Evolutionary conservation across 2,329 filamentous ascomycete genomes (phyloP).

Genomic region (Pseudohalonectria lignicola): DNA sequence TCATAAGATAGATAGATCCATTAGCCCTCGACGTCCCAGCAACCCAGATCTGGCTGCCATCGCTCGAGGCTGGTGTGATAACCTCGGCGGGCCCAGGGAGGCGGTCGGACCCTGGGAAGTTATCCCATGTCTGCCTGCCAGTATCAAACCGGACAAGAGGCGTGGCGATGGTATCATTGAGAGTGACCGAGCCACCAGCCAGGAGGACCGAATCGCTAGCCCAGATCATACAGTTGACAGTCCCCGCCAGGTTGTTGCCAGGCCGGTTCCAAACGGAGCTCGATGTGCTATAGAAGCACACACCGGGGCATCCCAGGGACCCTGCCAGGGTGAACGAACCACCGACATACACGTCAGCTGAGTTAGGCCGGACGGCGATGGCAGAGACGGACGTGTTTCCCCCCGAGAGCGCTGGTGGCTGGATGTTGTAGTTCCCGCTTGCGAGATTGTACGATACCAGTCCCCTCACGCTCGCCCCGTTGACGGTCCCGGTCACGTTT

Average conservation of each 20-base stretch:
- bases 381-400: slow-evolving; percentile 61
- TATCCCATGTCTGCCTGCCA: slow-evolving; percentile 54
- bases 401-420: slow-evolving; percentile 68
- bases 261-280: slow-evolving; percentile 70
- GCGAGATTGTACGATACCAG: slow-evolving; percentile 71
- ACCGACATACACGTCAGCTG: slow-evolving; percentile 70
- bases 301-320: slow-evolving; percentile 65
- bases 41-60: slow-evolving; percentile 70
- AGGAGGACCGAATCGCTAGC: slow-evolving; percentile 59
- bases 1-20: slow-evolving; percentile 67
- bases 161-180: slow-evolving; percentile 49
- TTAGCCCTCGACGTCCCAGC: slow-evolving; percentile 55
- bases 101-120: slow-evolving; percentile 43
- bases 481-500: slow-evolving; percentile 59
- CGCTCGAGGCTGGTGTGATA: slow-evolving; percentile 61
- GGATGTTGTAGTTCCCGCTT: slow-evolving; percentile 50
- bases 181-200: slow-evolving; percentile 64
- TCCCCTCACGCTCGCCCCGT: slow-evolving; percentile 53
- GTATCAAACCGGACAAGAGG: slow-evolving; percentile 66
- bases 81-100: slow-evolving; percentile 75
- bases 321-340: slow-evolving; percentile 79
- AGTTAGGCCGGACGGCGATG: slow-evolving; percentile 61
- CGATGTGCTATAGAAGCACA: slow-evolving; percentile 69
- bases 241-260: slow-evolving; percentile 60
- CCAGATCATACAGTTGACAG: slow-evolving; percentile 67